phyloP scores from a whole-genome alignment of 2,329 filamentous ascomycete genomes.

The Pseudonectria buxi region DNA sequence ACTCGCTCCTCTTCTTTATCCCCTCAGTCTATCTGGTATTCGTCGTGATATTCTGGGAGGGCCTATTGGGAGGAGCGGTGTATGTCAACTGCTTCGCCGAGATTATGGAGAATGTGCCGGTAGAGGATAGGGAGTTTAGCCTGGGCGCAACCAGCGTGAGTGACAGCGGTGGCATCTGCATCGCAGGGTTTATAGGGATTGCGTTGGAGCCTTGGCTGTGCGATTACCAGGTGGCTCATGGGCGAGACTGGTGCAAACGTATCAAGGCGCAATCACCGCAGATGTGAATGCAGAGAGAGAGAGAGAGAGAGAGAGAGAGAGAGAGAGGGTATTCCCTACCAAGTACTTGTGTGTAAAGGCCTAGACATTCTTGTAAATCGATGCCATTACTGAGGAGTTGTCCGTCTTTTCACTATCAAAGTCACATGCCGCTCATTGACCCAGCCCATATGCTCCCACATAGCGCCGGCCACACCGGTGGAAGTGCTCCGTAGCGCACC shows the following conservation, averaged over 20 bases:
- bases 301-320: no score
- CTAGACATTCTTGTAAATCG: no score
- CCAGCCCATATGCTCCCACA: no score
- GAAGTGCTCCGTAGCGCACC: no score
- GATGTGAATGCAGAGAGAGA: not conserved
- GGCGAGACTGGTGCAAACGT: slow-evolving; percentile 65
- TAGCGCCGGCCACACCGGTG: no score
- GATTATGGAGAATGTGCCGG: slow-evolving; percentile 75
- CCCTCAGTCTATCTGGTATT: slow-evolving; percentile 86
- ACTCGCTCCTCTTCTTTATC: slow-evolving; percentile 74
- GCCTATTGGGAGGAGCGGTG: slow-evolving; percentile 79
- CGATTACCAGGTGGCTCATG: slow-evolving; percentile 74
- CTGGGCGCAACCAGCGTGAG: slow-evolving; percentile 85
- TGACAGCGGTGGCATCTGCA: slow-evolving; percentile 83
- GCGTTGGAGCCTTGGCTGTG: slow-evolving; percentile 75
- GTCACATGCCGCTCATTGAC: no score
- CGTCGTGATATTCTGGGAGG: slow-evolving; percentile 85
- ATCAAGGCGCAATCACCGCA: slow-evolving; percentile 32
- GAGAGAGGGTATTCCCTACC: no score
- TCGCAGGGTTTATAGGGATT: slow-evolving; percentile 81
- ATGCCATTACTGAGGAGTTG: no score
- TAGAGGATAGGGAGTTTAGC: slow-evolving; percentile 81
- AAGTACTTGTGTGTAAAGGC: no score
- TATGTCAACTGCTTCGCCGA: slow-evolving; percentile 96
- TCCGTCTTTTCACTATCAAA: no score